phyloP scores from a whole-genome alignment of 2,329 filamentous ascomycete genomes.

The Pseudocercospora ulei region DNA sequence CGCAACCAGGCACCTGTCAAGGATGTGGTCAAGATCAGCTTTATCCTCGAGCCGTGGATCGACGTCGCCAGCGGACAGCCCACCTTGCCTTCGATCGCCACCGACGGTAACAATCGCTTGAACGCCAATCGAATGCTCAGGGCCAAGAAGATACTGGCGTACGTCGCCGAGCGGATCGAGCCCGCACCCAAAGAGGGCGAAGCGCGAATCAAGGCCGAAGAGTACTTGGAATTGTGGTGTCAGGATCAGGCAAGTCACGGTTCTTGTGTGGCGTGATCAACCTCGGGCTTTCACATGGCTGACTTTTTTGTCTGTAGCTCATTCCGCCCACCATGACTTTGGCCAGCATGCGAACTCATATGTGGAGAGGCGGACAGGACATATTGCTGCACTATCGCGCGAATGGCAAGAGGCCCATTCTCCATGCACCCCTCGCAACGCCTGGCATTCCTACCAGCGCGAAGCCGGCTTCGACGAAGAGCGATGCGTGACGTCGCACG shows the following conservation, averaged over 20 bases:
- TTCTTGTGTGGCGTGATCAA: conserved; percentile 17
- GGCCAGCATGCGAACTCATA: conserved; percentile 79
- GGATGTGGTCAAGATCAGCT: conserved; percentile 94
- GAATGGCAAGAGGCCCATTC: conserved; percentile 66
- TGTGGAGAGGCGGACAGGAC: conserved; percentile 94
- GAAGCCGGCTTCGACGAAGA: background rate
- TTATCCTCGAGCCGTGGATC: conserved; percentile 73
- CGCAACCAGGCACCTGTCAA: conserved; percentile 71
- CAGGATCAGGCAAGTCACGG: conserved; percentile 64
- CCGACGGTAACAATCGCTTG: conserved; percentile 74
- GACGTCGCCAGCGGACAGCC: conserved; percentile 36
- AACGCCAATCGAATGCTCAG: conserved; percentile 96
- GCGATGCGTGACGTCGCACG: background rate
- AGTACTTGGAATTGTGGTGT: conserved; percentile 91
- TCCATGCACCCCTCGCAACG: conserved; percentile 16
- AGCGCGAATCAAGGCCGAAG: conserved; percentile 59
- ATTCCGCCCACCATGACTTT: conserved; percentile 79
- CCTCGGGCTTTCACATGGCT: too few relatives aligned
- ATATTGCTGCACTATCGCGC: conserved; percentile 82
- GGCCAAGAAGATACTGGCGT: conserved; percentile 85
- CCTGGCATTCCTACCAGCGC: background rate
- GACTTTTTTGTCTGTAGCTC: conserved; percentile 38
- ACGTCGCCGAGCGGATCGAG: conserved; percentile 87
- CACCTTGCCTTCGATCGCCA: conserved; percentile 59
- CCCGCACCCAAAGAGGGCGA: conserved; percentile 38